Evolutionary conservation across 2,329 filamentous ascomycete genomes (phyloP), one percentile per base, ranked within the genome.

Genomic region (Penicillium sclerotiorum): DNA sequence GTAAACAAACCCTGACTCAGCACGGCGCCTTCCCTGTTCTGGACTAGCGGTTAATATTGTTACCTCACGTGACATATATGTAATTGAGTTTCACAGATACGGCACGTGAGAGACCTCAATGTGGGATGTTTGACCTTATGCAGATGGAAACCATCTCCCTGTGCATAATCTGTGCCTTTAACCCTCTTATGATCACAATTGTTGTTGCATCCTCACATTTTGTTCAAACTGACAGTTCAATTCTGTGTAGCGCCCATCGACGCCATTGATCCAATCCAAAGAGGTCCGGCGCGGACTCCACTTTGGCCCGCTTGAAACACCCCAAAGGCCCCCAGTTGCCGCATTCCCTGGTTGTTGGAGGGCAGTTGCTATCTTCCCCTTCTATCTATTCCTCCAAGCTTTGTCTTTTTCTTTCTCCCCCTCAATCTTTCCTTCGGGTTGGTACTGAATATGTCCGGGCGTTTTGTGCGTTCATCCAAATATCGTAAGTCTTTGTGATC

Each of bases 381-480:
- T 61, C 59, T 58, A 54, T 57, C 55, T 44, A 49, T 56, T 60
- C 52, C 45, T 20, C 5, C 21, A 37, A 37, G 33, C 23, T 38
- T 33, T 35, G 45, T 37, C 21, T 45, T 45, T 50, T 33, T 23
- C 6, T 36, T 32, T 22, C 53, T 39, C 37, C 43, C 47, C 38
- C 33, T n/a, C n/a, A n/a, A n/a, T n/a, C n/a, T 43, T 42, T 12
- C 51, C 42, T 37, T 42, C 33, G 56, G 50, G 22, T 54, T 39
- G 53, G 50, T 54, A 50, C 49, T 49, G 48, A 62, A 47, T 49
- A 89, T 89, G 85, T 82, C 85, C 62, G 85, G 85, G 66, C 83
- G 85, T 69, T 89, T 89, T 72, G 86, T 88, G 67, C 81, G 85
- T 74, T 81, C 85, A 61, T 88, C 85, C 67, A 89, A 89, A 72